Evolutionary conservation across 2,329 filamentous ascomycete species (phyloP), one percentile per base, ranked within the genome.

Genomic region (Ascochyta lentis): DNA sequence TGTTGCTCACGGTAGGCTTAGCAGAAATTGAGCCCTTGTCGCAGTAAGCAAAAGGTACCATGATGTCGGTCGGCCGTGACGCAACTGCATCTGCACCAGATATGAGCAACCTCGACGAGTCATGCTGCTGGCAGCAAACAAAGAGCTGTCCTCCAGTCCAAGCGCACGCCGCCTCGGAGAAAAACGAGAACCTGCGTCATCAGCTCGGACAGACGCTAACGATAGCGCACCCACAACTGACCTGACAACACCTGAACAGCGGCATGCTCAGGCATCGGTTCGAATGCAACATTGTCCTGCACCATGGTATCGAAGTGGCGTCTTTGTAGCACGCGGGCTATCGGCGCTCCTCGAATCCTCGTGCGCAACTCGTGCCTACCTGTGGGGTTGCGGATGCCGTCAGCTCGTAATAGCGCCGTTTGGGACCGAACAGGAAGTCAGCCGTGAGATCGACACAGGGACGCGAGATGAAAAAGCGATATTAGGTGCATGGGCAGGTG

Each of bases 401-500:
- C 40, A 56, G 47, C 53, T 56, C 53, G 53, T 56, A 44, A 42
- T 50, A 16, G 39, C 5, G 15, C 23, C 5, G 24, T 16, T 44
- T 44, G 51, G 37, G 43, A 43, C 53, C 47, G 43, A 56, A 56
- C 13, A 26, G 47, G 47, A 24, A 50, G 47, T 26, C 42, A 46
- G 42, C 35, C 27, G 26, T 26, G 42, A 47, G 53, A 56, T 56
- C 53, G 53, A 51, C 47, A 43, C 53, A 51, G 26, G 47, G 47
- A 48, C 38, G 19, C 22, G 43, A 56, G 42, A 56, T 56, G 48
- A 56, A 38, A 56, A 47, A 24, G 46, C 46, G 53, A 55, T 31
- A 55, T 50, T 55, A 42, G 46, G 53, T 47, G 53, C 53, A 47
- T 46, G 53, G 40, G 35, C 23, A 46, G 19, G 53, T 55, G 53